phyloP scores from a whole-genome alignment of 179 eudicot genomes.

The Beta corolliflora region DNA sequence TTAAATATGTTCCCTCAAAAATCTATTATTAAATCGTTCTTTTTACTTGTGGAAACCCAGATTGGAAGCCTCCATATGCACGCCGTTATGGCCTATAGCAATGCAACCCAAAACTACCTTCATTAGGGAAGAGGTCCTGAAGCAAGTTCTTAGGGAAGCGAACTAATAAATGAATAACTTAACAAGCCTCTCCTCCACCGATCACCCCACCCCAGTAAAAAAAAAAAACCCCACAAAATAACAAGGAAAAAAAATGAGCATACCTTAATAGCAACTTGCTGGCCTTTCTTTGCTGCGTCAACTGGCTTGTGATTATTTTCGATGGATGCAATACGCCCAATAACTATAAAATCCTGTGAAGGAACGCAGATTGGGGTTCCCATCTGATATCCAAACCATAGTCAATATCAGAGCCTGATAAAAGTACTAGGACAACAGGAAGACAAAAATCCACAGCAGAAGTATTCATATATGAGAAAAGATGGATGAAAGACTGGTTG shows the following conservation, averaged over 20 bases:
- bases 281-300: slow-evolving; percentile 82
- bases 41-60: background rate
- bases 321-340: slow-evolving; percentile 83
- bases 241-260: background rate
- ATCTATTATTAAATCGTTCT: background rate
- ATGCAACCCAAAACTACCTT: background rate
- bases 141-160: background rate
- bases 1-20: background rate
- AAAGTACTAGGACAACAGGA: too few species aligned
- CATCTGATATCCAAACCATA: slow-evolving; percentile 44
- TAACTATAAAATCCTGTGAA: slow-evolving; percentile 68
- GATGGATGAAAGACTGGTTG: background rate
- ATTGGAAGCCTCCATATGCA: background rate
- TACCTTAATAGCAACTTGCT: slow-evolving; percentile 91
- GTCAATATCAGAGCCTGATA: slow-evolving; percentile 13
- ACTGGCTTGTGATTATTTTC: slow-evolving; percentile 83
- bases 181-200: too few species aligned
- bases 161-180: background rate
- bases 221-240: background rate
- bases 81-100: background rate
- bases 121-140: background rate
- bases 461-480: background rate
- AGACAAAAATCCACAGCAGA: background rate
- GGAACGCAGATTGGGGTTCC: slow-evolving; percentile 96
- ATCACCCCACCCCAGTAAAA: too few species aligned